phyloP scores from a whole-genome alignment of 768 basidiomycete species.

The Amyloporia xantha region DNA sequence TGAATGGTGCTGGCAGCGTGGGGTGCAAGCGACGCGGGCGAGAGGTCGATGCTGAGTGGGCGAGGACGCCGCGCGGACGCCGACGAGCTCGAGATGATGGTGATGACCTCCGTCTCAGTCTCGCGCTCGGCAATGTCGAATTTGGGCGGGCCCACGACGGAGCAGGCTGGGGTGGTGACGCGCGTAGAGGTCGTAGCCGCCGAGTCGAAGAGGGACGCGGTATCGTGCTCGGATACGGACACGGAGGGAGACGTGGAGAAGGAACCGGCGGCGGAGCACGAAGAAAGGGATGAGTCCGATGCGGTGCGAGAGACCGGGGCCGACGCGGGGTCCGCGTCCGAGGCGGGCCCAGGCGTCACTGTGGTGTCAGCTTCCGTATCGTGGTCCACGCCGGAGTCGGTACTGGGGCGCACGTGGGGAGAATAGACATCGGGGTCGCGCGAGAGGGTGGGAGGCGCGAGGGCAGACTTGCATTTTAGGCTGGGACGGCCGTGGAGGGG shows the following conservation, averaged over 20 bases:
- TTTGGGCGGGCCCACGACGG: conserved; percentile 12
- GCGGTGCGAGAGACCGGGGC: conserved; percentile 26
- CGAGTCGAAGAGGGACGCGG: conserved; percentile 34
- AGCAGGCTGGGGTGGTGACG: conserved; percentile 25
- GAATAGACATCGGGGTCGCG: background rate
- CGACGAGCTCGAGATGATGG: conserved; percentile 17
- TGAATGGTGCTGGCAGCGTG: background rate
- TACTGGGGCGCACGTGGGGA: no score
- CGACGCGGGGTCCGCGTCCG: conserved; percentile 13
- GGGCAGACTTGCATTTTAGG: conserved; percentile 21
- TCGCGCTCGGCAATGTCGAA: background rate
- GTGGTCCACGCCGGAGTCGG: no score
- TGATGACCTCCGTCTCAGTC: conserved; percentile 12
- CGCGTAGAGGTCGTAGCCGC: conserved; percentile 30
- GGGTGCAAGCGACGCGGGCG: background rate
- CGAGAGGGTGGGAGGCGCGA: conserved; percentile 16
- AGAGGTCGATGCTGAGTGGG: conserved; percentile 9
- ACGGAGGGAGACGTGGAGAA: no score
- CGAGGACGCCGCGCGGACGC: conserved; percentile 8
- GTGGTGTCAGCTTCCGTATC: background rate
- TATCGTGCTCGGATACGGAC: conserved; percentile 14
- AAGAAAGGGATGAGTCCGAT: conserved; percentile 34
- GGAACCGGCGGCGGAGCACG: conserved; percentile 6
- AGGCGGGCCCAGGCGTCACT: conserved; percentile 18
- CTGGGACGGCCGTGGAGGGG: conserved; percentile 19